phyloP scores from a whole-genome alignment of 768 basidiomycete species.

The Coprinopsis strossmayeri region DNA sequence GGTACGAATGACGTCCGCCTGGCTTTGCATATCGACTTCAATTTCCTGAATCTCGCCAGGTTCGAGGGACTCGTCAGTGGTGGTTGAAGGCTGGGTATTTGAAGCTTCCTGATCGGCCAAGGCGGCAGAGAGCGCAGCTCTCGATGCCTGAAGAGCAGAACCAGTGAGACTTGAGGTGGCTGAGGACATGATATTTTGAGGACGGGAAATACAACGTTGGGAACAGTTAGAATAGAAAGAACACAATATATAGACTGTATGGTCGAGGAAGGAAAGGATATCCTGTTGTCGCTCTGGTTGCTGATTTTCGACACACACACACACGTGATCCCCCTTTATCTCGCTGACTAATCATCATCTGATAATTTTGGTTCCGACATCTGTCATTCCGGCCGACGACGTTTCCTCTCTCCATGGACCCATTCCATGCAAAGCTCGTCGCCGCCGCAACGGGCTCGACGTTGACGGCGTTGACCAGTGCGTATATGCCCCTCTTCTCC shows the following conservation, averaged over 20 bases:
- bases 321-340: too few relatives aligned
- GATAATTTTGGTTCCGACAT: conserved; percentile 21
- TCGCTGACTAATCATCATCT: conserved; percentile 23
- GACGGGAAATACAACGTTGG: conserved; percentile 6
- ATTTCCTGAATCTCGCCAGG: conserved; percentile 69
- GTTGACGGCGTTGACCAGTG: conserved; percentile 79
- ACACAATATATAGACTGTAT: too few relatives aligned
- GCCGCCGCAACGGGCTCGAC: conserved; percentile 77
- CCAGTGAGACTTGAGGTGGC: conserved; percentile 53
- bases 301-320: too few relatives aligned
- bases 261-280: too few relatives aligned
- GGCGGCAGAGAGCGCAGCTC: conserved; percentile 72
- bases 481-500: conserved; percentile 16
- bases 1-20: conserved; percentile 80
- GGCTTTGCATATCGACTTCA: conserved; percentile 78
- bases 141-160: conserved; percentile 69
- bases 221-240: too few relatives aligned
- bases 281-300: too few relatives aligned
- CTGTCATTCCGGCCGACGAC: conserved; percentile 2
- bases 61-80: conserved; percentile 43
- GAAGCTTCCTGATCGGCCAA: conserved; percentile 47
- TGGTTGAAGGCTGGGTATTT: conserved; percentile 15
- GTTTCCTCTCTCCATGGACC: conserved; percentile 45
- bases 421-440: conserved; percentile 71
- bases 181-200: conserved; percentile 25